Base-by-base conservation (phyloP, 331 rosid genomes). In the Spiraea crenata region DNA sequence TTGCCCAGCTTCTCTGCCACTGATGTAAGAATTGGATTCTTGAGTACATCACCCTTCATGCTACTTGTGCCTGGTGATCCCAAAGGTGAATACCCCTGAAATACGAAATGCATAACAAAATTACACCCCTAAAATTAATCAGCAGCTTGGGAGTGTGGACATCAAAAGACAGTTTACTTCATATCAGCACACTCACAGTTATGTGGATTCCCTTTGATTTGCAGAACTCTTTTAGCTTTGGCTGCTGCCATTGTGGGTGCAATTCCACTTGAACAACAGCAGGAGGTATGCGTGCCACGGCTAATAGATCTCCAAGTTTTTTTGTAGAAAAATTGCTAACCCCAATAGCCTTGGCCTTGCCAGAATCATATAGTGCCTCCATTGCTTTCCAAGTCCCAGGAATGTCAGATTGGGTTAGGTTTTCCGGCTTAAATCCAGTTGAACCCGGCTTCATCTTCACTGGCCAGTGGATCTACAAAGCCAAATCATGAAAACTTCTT, bases 231-330 rank as follows among this genome's bases (percentile, higher is more conserved):
- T 82, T 89, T 47, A 90, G 79, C 4, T 83, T 70, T 52, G 79
- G 74, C 73, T 82, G 96, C 69, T 84, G 91, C 71, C 87, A 74
- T 57, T 81, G 67, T 47, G 96, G 91, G 44, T 90, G 96, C 76
- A 85, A 76, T 76, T 90, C 96, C 46, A 90, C 91, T 84, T 90
- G 93, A 80, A 85, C 84, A 57, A 90, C 93, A 35, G 91, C 88
- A 0, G 90, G 93, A 61, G 82, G 90, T 39, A 86, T 79, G 7
- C 12, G 39, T 7, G 87, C 91, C 17, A 84, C 82, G 2, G 70
- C 76, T 68, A 90, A 68, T 41, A 87, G 76, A 77, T 84, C 86
- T 54, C 80, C 69, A n/a, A 87, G 90, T 77, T 90, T 90, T 72
- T 79, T 87, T 1, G 81, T 69, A 3, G 96, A 88, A 80, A 90